Evolutionary conservation across 768 basidiomycete genomes (phyloP).

Genomic region (Coprinopsis marcescibilis): DNA sequence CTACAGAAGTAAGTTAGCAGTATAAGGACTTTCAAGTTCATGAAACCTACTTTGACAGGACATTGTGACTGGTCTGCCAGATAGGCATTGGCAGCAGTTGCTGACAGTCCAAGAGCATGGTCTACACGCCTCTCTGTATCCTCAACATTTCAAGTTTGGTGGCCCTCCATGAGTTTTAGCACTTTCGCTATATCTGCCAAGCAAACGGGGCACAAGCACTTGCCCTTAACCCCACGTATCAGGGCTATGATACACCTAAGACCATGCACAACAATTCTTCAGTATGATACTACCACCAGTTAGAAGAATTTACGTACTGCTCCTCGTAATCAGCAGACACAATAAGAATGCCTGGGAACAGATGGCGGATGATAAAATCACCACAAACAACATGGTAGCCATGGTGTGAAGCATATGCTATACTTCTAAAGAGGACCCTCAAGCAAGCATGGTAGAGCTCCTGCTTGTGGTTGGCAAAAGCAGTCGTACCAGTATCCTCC

Average conservation of each 20-base stretch:
- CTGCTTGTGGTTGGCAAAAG: slow-evolving; percentile 26
- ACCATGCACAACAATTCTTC: background rate
- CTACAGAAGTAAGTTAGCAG: slow-evolving; percentile 19
- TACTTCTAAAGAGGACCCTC: slow-evolving; percentile 19
- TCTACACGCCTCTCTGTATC: too few relatives aligned
- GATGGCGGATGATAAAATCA: slow-evolving; percentile 15
- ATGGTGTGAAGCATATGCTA: slow-evolving; percentile 11
- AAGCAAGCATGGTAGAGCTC: slow-evolving; percentile 34
- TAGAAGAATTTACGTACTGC: slow-evolving; percentile 29
- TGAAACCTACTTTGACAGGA: slow-evolving; percentile 12
- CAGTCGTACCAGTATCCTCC: slow-evolving; percentile 21
- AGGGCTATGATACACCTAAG: slow-evolving; percentile 31
- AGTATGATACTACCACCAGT: background rate
- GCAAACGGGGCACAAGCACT: slow-evolving; percentile 31
- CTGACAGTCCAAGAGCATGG: too few relatives aligned
- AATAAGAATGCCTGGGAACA: slow-evolving; percentile 33
- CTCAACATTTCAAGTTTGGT: too few relatives aligned
- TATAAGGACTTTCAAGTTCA: slow-evolving; percentile 18
- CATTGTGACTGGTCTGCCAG: too few relatives aligned
- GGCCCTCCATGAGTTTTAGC: too few relatives aligned
- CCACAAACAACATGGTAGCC: slow-evolving; percentile 11
- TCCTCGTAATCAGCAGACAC: slow-evolving; percentile 40
- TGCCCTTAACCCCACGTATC: slow-evolving; percentile 21
- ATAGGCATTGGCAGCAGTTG: too few relatives aligned
- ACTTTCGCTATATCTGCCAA: slow-evolving; percentile 15